Evolutionary conservation across 192 early-diverging fungal species (phyloP), one percentile per base, ranked within the genome.

Genomic region (Phycomyces nitens): DNA sequence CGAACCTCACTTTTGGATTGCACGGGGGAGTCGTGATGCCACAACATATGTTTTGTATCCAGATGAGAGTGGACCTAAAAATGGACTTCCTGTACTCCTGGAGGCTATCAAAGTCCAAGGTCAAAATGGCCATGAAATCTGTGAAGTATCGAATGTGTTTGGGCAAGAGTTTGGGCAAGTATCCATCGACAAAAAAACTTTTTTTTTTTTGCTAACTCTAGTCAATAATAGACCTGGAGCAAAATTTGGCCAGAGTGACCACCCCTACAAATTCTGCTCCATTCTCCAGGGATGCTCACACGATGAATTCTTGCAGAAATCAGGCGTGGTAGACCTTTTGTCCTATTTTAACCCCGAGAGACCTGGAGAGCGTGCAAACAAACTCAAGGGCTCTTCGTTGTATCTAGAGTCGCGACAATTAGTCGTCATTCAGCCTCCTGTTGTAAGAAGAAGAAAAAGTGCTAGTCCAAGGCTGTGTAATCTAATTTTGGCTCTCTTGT

Each of bases 371-470:
- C 3, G 18, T 0, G n/a, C 21, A n/a, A 56, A 39, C 8, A 79
- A 81, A 43, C 52, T 83, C 23, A 75, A 76, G 47, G 83, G 71
- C 52, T 22, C 77, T 15, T 75, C 77, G 5, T 9, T 77, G 12
- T 80, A 72, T 34, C 60, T 86, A 29, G 63, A 64, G 24, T 76
- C 84, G 5, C 62, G 66, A 5, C 83, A 86, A 65, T 76, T 84
- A 59, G 84, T 61, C 20, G 50, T 64, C 7, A 41, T 73, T 18
- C 61, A 58, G 38, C 71, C 71, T 10, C 56, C 68, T 56, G 51
- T 44, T 3, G 38, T 54, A 54, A 11, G 53, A 22, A 4, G 9
- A 50, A 50, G 49, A 34, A 34, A n/a, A n/a, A n/a, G n/a, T n/a
- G n/a, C n/a, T n/a, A n/a, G n/a, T n/a, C n/a, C n/a, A n/a, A n/a